These are phyloP conservation scores for Aspergillus tamarii DNA, from an alignment of 2,329 filamentous ascomycete species.

Conservation along the genomic window DNA sequence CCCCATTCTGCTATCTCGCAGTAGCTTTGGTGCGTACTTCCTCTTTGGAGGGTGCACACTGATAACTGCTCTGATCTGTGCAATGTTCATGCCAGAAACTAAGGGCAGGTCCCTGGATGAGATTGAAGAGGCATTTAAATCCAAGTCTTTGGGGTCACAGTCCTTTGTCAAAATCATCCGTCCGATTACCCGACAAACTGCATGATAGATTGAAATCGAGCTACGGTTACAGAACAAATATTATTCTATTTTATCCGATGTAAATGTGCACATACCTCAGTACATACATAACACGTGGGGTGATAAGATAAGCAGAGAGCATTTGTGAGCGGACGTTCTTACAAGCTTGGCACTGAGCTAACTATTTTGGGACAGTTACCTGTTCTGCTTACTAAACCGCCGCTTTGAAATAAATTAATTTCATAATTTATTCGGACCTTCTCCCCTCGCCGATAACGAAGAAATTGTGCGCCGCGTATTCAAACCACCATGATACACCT, in stretches of 20 bases:
- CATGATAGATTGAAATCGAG: not conserved
- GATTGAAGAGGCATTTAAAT: conserved; percentile 53
- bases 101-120: conserved; percentile 53
- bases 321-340: too few relatives aligned
- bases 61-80: conserved; percentile 43
- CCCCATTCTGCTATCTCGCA: conserved; percentile 47
- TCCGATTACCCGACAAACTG: not conserved
- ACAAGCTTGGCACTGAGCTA: not conserved
- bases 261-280: not conserved
- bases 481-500: conserved; percentile 16
- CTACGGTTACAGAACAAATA: not conserved
- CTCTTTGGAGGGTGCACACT: conserved; percentile 49
- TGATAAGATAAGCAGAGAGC: not conserved
- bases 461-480: conserved; percentile 23
- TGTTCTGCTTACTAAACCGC: not conserved
- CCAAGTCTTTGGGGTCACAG: conserved; percentile 13
- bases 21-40: conserved; percentile 51
- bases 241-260: not conserved
- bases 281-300: not conserved
- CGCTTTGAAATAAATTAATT: conserved; percentile 11
- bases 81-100: conserved; percentile 56
- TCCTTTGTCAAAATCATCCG: conserved; percentile 6
- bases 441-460: conserved; percentile 30
- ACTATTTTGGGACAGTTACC: not conserved
- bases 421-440: conserved; percentile 23